Conservation (phyloP, 306 rosid species). For the Dalbergia oliveri region DNA sequence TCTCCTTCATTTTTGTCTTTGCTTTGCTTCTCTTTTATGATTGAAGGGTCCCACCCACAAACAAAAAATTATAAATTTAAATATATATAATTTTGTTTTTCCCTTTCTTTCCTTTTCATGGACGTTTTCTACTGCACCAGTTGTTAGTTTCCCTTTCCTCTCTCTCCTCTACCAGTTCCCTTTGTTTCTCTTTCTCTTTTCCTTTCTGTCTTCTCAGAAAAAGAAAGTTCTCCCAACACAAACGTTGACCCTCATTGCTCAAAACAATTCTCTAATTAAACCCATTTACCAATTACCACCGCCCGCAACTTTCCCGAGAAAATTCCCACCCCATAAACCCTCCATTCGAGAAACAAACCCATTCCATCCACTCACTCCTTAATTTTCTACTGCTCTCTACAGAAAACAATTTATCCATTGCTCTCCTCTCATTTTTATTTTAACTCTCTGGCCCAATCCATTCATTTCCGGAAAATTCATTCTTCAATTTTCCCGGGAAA, state of each 20-base stretch:
- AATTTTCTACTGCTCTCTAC: background rate
- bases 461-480: background rate
- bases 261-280: constrained; percentile 12
- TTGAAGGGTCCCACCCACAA: constrained; percentile 35
- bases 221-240: constrained; percentile 34
- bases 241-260: constrained; percentile 53
- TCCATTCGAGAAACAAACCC: constrained; percentile 26
- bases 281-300: background rate
- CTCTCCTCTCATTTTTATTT: too few relatives aligned
- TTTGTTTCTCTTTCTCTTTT: background rate
- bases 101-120: background rate
- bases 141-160: background rate
- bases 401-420: background rate
- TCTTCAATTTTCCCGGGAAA: constrained; percentile 3
- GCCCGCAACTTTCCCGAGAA: background rate
- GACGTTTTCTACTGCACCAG: constrained; percentile 17
- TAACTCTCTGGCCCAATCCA: background rate
- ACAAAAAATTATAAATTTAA: background rate
- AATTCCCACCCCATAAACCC: background rate
- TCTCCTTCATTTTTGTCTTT: constrained; percentile 19
- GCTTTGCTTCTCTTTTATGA: constrained; percentile 26
- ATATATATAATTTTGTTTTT: background rate
- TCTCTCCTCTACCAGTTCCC: background rate
- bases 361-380: constrained; percentile 10
- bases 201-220: constrained; percentile 24